Evolutionary conservation across 2,329 filamentous ascomycete species (phyloP), one percentile per base, ranked within the genome.

Genomic region (Alternaria metachromatica): DNA sequence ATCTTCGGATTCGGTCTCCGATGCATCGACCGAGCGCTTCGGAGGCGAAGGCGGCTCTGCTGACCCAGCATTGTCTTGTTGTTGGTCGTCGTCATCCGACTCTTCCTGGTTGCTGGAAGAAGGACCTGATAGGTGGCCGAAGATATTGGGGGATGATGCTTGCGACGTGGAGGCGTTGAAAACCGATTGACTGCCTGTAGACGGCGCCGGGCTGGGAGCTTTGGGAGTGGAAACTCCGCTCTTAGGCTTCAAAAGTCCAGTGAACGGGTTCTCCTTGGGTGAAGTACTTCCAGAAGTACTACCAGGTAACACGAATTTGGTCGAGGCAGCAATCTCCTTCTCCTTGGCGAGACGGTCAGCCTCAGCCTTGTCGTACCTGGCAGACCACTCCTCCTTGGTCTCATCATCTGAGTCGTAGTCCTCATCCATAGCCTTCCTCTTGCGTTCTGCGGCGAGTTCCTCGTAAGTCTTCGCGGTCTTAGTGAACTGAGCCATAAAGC

Each of bases 381-480:
- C 71, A 41, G 72, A 74, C 74, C 76, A 80, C 50, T 78, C 66
- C 57, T 73, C 76, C 51, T 78, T 67, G 12, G 70, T 75, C 59
- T 80, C 77, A 6, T 79, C 76, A 30, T 80, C 78, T 3, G 74
- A 77, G 56, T 80, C 78, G n/a, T 69, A 79, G 28, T 80, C 78
- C 28, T 70, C 78, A 12, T 72, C 73, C 60, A 71, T 76, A 7
- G 72, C 77, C 62, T 80, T 79, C 60, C 74, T 68, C 68, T 79
- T 79, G 8, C 73, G 75, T 59, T 79, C 76, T 6, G 73, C 73
- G 30, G 71, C 69, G 37, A 78, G 72, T 56, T 78, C 60, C 48
- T 79, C 75, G 26, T 70, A 72, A 0, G 75, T 73, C 64, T 77
- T 78, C 10, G 76, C 73, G 2, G 59, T 71, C 53, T 74, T 72